These are phyloP conservation scores for Cymodocea nodosa DNA, from an alignment of 116 monocot genomes.

Conservation along the genomic window DNA sequence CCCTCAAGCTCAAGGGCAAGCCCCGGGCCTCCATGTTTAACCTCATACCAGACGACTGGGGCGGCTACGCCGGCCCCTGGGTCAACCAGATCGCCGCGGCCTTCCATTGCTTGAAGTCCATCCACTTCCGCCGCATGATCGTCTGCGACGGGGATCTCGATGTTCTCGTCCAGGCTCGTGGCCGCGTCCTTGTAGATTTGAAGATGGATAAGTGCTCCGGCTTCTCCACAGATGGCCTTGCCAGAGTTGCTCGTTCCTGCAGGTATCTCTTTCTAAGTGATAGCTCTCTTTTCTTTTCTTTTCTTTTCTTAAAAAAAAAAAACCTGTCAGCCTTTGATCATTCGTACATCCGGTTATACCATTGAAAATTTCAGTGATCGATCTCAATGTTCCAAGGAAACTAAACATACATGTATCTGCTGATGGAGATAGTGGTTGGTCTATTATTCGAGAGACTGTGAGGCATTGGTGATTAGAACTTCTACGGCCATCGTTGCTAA, in stretches of 20 bases:
- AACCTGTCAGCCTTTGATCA: too few relatives aligned
- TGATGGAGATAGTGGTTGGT: too few relatives aligned
- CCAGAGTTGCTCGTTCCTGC: conserved; percentile 7
- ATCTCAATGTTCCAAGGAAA: too few relatives aligned
- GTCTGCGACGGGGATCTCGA: conserved; percentile 15
- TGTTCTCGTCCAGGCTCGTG: conserved; percentile 10
- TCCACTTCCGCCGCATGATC: conserved; percentile 42
- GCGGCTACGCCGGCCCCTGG: conserved; percentile 34
- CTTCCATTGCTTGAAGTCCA: conserved; percentile 15
- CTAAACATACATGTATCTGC: too few relatives aligned
- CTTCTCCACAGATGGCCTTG: conserved; percentile 20
- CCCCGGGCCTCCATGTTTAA: conserved; percentile 26
- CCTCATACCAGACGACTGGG: conserved; percentile 38
- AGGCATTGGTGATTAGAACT: too few relatives aligned
- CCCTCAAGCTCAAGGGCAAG: conserved; percentile 24
- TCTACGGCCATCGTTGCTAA: too few relatives aligned
- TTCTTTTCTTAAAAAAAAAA: too few relatives aligned
- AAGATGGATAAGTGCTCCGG: conserved; percentile 23
- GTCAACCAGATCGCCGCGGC: conserved; percentile 8
- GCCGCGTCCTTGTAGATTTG: conserved; percentile 7
- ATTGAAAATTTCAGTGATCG: too few relatives aligned
- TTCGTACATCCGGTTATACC: too few relatives aligned
- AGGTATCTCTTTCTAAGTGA: conserved; percentile 5
- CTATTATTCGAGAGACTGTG: too few relatives aligned
- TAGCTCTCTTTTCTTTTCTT: too few relatives aligned